Percentiles rank a stretch among this genome's conserved stretches.
Conservation (phyloP, 2,329 filamentous ascomycete genomes). For the Domatiomyces catenatus region DNA sequence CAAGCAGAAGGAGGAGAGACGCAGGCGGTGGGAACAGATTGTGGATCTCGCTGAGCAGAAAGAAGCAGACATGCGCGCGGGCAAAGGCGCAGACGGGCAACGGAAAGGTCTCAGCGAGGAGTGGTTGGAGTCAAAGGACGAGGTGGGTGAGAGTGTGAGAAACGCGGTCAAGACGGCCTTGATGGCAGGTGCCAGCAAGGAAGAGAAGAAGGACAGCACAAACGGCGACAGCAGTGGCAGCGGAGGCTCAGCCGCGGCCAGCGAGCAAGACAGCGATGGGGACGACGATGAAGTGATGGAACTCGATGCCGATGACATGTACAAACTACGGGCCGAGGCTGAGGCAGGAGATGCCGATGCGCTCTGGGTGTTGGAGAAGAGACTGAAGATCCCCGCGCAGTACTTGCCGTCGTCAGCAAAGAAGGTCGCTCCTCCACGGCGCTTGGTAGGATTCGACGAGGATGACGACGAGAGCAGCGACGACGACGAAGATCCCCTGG, state of each 20-base stretch:
- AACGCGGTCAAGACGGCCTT: slow-evolving; percentile 61
- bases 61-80: slow-evolving; percentile 67
- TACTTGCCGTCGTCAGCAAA: slow-evolving; percentile 11
- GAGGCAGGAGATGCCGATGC: slow-evolving; percentile 17
- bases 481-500: slow-evolving; percentile 16
- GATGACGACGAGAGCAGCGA: slow-evolving; percentile 32
- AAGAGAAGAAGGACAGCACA: slow-evolving; percentile 26
- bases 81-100: slow-evolving; percentile 36
- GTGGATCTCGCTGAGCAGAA: slow-evolving; percentile 69
- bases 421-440: slow-evolving; percentile 19
- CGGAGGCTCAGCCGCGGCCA: slow-evolving; percentile 22
- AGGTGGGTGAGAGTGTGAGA: slow-evolving; percentile 67
- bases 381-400: slow-evolving; percentile 11
- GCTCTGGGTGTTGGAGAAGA: slow-evolving; percentile 18
- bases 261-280: slow-evolving; percentile 25
- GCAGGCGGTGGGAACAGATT: slow-evolving; percentile 74
- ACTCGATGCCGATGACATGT: slow-evolving; percentile 15
- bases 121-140: slow-evolving; percentile 92
- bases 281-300: slow-evolving; percentile 18
- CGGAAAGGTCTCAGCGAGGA: slow-evolving; percentile 56
- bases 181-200: slow-evolving; percentile 40
- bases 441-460: slow-evolving; percentile 34
- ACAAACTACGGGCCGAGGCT: slow-evolving; percentile 11
- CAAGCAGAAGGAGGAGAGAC: slow-evolving; percentile 75
- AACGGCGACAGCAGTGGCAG: slow-evolving; percentile 25